Base-by-base conservation (phyloP, 2,329 filamentous ascomycete species). In the Fusarium subtropicale region DNA sequence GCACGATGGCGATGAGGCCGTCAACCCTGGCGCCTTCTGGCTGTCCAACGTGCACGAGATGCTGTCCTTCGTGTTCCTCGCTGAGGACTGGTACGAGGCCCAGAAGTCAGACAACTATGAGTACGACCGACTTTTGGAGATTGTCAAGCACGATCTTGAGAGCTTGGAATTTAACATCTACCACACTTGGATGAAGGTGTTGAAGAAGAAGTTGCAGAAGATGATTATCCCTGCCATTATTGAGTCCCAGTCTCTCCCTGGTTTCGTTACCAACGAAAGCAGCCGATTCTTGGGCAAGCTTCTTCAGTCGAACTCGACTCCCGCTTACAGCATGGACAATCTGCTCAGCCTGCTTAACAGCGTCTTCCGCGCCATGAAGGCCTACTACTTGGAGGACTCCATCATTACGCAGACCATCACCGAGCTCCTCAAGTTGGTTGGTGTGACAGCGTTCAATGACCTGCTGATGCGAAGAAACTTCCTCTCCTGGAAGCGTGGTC, bases 211-310 rank as follows among this genome's bases (percentile, higher is more conserved):
- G 84, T 87, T 99, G 69, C 93, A 97, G 76, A 98, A 98, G 88
- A 99, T 99, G 96, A 97, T 99, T 76, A 97, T 99, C 55, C 96
- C 96, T 2, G 96, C 96, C 58, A 99, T 99, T 79, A 99, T 99
- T 76, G 96, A 99, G 81, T 98, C 95, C 48, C 96, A 99, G 81
- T 98, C 96, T 26, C 89, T 99, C 66, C 96, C 96, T 53, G 96
- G 96, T 73, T 99, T 99, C 80, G 96, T 99, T 72, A 99, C 96
- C 63, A 99, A 97, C 80, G 96, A 99, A 84, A 97, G 92, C 83
- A 98, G 96, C 82, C 91, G 96, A 76, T 99, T 99, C 87, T 88
- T 99, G 64, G 96, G 96, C 82, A 99, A 99, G 84, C 89, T 99
- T 63, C 85, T 99, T 69, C 93, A 96, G 79, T 91, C 91, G 53